Conservation (phyloP, 257 asterid genomes). For the Rehmannia glutinosa region DNA sequence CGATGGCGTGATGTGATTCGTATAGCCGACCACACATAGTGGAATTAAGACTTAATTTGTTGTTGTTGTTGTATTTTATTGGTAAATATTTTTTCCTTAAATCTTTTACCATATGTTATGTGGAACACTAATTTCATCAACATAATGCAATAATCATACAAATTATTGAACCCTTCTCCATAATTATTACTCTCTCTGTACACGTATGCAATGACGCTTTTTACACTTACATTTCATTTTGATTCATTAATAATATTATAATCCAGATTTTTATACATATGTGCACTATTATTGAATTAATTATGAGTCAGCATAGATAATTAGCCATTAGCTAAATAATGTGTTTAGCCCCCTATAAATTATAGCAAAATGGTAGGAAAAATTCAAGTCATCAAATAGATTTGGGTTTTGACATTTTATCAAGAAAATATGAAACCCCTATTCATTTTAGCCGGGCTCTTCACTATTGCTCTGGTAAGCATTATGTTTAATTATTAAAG, state of each 20-base stretch:
- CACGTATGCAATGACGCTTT: background rate
- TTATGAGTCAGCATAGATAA: no score
- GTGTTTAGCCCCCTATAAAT: conserved; percentile 8
- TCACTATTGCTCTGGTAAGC: conserved; percentile 21
- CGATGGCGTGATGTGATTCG: no score
- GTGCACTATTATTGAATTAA: background rate
- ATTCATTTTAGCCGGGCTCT: background rate
- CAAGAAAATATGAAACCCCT: conserved; percentile 15
- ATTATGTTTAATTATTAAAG: no score
- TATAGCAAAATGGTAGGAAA: no score
- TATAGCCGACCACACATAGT: no score
- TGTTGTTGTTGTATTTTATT: no score
- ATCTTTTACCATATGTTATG: no score
- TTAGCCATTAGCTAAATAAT: background rate
- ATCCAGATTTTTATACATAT: background rate
- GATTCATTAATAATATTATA: background rate
- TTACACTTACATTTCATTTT: no score
- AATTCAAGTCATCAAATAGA: no score
- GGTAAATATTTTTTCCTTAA: no score
- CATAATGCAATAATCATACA: background rate
- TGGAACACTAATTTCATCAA: background rate
- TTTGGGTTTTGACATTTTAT: no score
- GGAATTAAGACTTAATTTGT: no score
- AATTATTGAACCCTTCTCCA: background rate
- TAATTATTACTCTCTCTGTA: background rate